Conservation (phyloP, 1,284 basidiomycete species). For the Marasmius fiardii region DNA sequence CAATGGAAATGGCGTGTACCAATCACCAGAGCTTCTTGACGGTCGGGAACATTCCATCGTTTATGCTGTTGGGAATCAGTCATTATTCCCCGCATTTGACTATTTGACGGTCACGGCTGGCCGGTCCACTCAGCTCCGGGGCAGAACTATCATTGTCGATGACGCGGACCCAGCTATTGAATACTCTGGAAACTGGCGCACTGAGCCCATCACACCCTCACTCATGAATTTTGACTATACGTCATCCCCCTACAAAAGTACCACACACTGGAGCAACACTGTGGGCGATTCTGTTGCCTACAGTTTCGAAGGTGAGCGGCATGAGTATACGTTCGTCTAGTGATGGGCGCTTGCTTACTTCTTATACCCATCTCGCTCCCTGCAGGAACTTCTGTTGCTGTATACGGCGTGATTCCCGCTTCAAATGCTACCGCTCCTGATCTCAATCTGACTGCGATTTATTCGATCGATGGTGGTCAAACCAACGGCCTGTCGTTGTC, state of each 20-base stretch:
- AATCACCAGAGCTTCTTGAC: constrained; percentile 29
- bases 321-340: background rate
- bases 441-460: constrained; percentile 29
- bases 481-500: constrained; percentile 22
- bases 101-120: constrained; percentile 35
- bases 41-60: constrained; percentile 30
- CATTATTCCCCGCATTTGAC: constrained; percentile 29
- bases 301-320: constrained; percentile 31
- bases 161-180: constrained; percentile 26
- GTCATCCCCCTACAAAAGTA: constrained; percentile 26
- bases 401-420: constrained; percentile 28
- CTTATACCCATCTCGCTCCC: constrained; percentile 5
- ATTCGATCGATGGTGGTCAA: constrained; percentile 28
- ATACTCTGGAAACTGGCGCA: constrained; percentile 32
- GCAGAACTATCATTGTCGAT: constrained; percentile 32
- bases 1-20: constrained; percentile 25
- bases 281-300: constrained; percentile 31
- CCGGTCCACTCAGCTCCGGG: constrained; percentile 27
- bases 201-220: constrained; percentile 11
- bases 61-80: constrained; percentile 24
- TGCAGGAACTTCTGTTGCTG: constrained; percentile 31
- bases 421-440: constrained; percentile 19
- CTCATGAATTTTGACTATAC: constrained; percentile 23
- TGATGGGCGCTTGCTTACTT: constrained; percentile 1
- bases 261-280: constrained; percentile 32